Base-by-base conservation (phyloP, 306 rosid species). In the Bauhinia variegata region DNA sequence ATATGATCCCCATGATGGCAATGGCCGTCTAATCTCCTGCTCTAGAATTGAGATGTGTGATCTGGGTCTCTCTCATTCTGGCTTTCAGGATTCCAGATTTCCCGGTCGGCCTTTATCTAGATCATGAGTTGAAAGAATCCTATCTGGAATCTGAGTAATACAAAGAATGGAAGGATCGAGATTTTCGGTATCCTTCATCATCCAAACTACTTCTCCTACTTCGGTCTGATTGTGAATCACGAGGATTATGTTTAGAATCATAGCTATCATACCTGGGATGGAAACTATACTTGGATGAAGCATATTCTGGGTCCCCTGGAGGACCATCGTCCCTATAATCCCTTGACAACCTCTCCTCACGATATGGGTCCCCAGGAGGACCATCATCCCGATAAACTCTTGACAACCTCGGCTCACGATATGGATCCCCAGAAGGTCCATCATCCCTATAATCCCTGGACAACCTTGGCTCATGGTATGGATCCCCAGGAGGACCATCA, bases 241-340 rank as follows among this genome's bases (percentile, higher is more conserved):
- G 74, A 23, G 75, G 54, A 68, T 53, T 78, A 49, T 65, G 30
- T 13, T 42, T 55, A 15, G 54, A 42, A 60, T 86, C 95, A 32
- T 76, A 69, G 47, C 75, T 58, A 46, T 79, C 81, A 71, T 81
- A 90, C 71, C 91, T 81, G 4, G 97, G 89, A 39, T 81, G 80
- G 71, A 78, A 83, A 72, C 86, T 84, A 72, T 73, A 78, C 43
- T 0, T 38, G 33, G 86, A 60, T 28, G 93, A 78, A 71, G 67
- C 53, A 63, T 63, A 68, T 19, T 82, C 87, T 1, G 86, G 80
- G 55, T 86, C 97, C 61, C 88, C 89, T 14, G 95, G 96, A 13
- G 99, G 97, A 42, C 86, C 86, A 23, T 90, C 96, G 14, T 93
- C 91, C 81, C 85, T 63, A 30, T 36, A 79, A 74, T 86, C 96